Conservation (phyloP, 345 rosid species). For the Eucalyptus guilfoylei region DNA sequence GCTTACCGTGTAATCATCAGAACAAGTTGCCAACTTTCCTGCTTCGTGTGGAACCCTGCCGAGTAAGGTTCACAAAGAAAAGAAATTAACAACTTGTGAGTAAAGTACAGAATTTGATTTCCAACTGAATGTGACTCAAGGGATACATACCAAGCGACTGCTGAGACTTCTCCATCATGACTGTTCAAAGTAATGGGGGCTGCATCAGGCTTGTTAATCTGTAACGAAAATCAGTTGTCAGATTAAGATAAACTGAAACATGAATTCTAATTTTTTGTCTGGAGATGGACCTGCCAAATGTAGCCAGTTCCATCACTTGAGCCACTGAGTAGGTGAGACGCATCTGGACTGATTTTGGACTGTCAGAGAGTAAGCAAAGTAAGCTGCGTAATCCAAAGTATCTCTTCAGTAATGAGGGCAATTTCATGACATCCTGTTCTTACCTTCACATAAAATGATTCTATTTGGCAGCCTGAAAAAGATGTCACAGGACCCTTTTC, state of each 20-base stretch:
- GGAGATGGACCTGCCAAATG: constrained; percentile 73
- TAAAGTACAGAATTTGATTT: not conserved
- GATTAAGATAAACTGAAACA: not conserved
- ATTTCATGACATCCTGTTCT: not conserved
- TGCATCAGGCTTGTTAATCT: constrained; percentile 61
- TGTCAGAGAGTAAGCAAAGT: not conserved
- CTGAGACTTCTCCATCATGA: constrained; percentile 79
- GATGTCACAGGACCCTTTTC: constrained; percentile 64
- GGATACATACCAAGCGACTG: constrained; percentile 69
- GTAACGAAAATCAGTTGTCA: not conserved
- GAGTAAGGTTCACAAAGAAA: not conserved
- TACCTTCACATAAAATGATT: constrained; percentile 89
- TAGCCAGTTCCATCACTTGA: constrained; percentile 81
- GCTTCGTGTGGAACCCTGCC: constrained; percentile 53
- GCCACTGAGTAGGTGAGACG: constrained; percentile 66
- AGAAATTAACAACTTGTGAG: not conserved
- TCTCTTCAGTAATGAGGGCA: not conserved
- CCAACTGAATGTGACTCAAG: not conserved
- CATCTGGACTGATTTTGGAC: constrained; percentile 94
- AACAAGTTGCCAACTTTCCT: constrained; percentile 64
- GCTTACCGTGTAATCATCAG: constrained; percentile 85
- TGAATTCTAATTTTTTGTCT: not conserved
- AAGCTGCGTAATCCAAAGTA: not conserved
- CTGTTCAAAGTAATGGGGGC: constrained; percentile 53
- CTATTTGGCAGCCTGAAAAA: constrained; percentile 68